Percentiles rank a stretch among this genome's conserved stretches.
Evolutionary conservation across 495 filamentous ascomycete genomes (phyloP).

Genomic region (Recurvomyces mirabilis): DNA sequence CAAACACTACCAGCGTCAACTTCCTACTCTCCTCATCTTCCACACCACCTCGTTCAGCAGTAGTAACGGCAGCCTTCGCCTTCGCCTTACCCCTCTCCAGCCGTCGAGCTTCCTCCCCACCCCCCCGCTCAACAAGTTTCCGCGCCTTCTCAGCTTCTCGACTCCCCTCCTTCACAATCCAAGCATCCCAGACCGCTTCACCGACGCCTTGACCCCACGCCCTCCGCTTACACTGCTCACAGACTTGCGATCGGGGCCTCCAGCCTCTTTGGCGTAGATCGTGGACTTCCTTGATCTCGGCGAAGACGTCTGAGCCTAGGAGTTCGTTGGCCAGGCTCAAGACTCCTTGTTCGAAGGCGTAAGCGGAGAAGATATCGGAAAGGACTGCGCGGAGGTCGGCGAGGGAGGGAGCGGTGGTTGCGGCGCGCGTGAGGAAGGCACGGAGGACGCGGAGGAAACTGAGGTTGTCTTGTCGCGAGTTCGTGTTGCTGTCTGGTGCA

Average conservation of each 20-base stretch:
- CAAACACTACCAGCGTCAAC: constrained; percentile 31
- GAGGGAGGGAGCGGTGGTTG: constrained; percentile 69
- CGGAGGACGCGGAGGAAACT: constrained; percentile 85
- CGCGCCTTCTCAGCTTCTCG: constrained; percentile 23
- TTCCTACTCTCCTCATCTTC: constrained; percentile 12
- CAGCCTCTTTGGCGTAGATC: constrained; percentile 75
- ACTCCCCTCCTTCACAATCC: constrained; percentile 54
- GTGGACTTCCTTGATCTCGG: constrained; percentile 64
- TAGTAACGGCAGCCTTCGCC: constrained; percentile 14
- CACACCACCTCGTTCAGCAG: background rate
- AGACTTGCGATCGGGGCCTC: constrained; percentile 74
- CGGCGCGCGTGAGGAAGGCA: constrained; percentile 77
- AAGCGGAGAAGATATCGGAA: constrained; percentile 82
- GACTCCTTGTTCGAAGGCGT: constrained; percentile 84
- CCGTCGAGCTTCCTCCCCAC: constrained; percentile 14
- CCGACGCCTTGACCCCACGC: constrained; percentile 86
- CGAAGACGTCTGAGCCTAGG: constrained; percentile 81
- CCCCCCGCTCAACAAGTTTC: constrained; percentile 19
- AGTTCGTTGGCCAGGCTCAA: constrained; percentile 73
- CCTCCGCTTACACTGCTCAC: constrained; percentile 70
- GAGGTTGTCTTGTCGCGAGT: constrained; percentile 30
- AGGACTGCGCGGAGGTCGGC: constrained; percentile 78
- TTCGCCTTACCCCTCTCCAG: constrained; percentile 23
- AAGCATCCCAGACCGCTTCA: constrained; percentile 65
- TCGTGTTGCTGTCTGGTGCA: constrained; percentile 15